phyloP scores from a whole-genome alignment of 2,329 filamentous ascomycete species.

The Phaeosphaeria sp. region DNA sequence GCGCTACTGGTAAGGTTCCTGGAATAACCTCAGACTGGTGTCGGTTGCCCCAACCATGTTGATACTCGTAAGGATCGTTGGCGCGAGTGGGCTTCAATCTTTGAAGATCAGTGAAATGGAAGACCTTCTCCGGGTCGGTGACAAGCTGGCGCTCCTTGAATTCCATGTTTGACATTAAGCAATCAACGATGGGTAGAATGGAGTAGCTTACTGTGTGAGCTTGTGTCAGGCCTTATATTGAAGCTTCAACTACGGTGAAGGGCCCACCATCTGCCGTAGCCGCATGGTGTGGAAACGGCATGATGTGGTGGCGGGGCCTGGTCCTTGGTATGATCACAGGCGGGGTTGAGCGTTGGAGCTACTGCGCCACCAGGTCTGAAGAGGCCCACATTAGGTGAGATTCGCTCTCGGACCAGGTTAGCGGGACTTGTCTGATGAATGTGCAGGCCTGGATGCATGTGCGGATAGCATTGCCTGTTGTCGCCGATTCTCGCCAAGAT shows the following conservation, averaged over 20 bases:
- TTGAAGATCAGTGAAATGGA: slow-evolving; percentile 49
- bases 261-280: slow-evolving; percentile 39
- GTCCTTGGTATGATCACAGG: slow-evolving; percentile 24
- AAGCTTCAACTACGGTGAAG: slow-evolving; percentile 22
- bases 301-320: slow-evolving; percentile 44
- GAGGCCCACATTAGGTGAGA: slow-evolving; percentile 22
- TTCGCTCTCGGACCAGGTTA: slow-evolving; percentile 24
- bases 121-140: slow-evolving; percentile 46
- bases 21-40: slow-evolving; percentile 53
- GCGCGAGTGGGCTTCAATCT: slow-evolving; percentile 46
- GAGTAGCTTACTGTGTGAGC: slow-evolving; percentile 10
- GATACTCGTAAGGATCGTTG: slow-evolving; percentile 50
- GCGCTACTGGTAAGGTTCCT: slow-evolving; percentile 51
- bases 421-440: slow-evolving; percentile 23
- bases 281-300: slow-evolving; percentile 34
- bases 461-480: background rate
- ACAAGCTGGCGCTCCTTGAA: slow-evolving; percentile 46
- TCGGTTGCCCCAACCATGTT: slow-evolving; percentile 48
- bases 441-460: background rate
- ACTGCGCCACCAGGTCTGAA: slow-evolving; percentile 18
- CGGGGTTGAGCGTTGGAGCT: slow-evolving; percentile 32
- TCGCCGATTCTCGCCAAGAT: background rate
- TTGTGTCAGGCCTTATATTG: slow-evolving; percentile 37
- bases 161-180: slow-evolving; percentile 29
- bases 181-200: background rate